phyloP scores from a whole-genome alignment of 2,329 filamentous ascomycete species.

The Fusarium chaquense region DNA sequence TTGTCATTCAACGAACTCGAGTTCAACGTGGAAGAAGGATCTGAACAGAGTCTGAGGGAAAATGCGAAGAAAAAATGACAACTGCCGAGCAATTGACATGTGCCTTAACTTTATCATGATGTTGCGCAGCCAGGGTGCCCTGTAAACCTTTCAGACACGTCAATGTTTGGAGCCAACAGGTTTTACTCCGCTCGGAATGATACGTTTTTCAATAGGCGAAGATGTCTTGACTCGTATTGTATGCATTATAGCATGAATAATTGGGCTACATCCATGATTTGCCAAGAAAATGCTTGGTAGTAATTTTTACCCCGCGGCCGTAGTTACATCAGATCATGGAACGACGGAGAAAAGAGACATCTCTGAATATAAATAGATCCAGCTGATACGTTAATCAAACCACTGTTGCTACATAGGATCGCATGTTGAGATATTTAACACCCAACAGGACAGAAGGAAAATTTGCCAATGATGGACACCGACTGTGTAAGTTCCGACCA shows the following conservation, averaged over 20 bases:
- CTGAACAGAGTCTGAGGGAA: neutral
- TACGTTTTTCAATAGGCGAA: neutral
- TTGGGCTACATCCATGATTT: neutral
- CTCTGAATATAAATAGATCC: neutral
- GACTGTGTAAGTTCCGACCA: neutral
- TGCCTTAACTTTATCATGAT: neutral
- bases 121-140: neutral
- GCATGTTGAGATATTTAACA: neutral
- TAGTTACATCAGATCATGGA: neutral
- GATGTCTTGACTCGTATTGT: neutral
- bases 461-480: neutral
- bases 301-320: neutral
- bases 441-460: neutral
- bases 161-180: neutral
- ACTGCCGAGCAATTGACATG: neutral
- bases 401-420: neutral
- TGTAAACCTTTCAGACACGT: constrained; percentile 1
- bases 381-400: neutral
- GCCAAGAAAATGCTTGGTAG: neutral
- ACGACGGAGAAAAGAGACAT: neutral
- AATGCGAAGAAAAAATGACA: neutral
- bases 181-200: neutral
- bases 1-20: accelerated
- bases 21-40: accelerated
- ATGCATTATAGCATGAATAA: too few relatives aligned